Conservation (phyloP, 2,329 filamentous ascomycete genomes). For the Hyphodiscus sp. region DNA sequence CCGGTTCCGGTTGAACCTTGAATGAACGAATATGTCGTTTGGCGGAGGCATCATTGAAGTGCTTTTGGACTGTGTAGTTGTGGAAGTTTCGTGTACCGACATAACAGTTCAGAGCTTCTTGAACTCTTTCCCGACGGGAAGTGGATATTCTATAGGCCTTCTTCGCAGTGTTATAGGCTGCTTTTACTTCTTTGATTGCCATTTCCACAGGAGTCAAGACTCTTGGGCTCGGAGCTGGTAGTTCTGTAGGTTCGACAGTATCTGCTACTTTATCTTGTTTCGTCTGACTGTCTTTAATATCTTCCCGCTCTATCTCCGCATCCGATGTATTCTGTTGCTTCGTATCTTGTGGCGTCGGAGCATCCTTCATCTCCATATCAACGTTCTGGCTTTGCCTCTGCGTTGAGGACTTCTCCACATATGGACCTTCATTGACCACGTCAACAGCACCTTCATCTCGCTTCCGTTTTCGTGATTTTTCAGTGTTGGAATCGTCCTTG, state of each 20-base stretch:
- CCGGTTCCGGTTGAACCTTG: constrained; percentile 64
- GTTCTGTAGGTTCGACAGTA: not conserved
- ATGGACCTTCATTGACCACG: no score
- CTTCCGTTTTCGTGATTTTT: no score
- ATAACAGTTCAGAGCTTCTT: constrained; percentile 68
- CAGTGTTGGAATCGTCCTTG: not conserved
- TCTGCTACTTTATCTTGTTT: not conserved
- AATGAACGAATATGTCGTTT: constrained; percentile 94
- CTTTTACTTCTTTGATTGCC: constrained; percentile 68
- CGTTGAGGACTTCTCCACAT: no score
- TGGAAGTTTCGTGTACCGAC: constrained; percentile 86
- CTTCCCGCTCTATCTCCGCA: not conserved
- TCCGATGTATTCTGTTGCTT: not conserved
- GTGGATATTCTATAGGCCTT: constrained; percentile 75
- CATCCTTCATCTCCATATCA: no score
- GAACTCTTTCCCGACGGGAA: constrained; percentile 65
- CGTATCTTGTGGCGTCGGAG: no score
- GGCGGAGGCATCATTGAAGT: constrained; percentile 70
- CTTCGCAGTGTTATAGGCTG: constrained; percentile 76
- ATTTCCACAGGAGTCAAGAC: constrained; percentile 48
- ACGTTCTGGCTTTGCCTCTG: no score
- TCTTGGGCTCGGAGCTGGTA: constrained; percentile 2
- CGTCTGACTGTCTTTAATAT: not conserved
- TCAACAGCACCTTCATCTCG: no score
- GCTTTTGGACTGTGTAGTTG: constrained; percentile 95